Conservation (phyloP, 345 rosid genomes). For the Kernera saxatilis region DNA sequence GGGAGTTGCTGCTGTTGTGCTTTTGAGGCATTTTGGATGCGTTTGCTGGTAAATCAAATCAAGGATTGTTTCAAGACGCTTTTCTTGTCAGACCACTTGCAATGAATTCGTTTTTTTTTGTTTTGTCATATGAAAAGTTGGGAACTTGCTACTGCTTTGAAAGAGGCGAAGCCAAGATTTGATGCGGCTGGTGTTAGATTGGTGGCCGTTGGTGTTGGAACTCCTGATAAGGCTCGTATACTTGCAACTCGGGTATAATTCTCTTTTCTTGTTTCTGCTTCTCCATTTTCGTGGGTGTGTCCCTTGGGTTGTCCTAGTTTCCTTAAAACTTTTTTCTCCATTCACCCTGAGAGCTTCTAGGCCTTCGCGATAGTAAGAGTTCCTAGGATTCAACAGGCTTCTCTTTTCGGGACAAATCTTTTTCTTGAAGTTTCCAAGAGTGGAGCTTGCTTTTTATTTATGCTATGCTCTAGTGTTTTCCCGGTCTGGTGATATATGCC, state of each 20-base stretch:
- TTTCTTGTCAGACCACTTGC: background rate
- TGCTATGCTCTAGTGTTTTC: too few relatives aligned
- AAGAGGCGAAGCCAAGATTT: slow-evolving; percentile 58
- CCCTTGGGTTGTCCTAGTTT: too few relatives aligned
- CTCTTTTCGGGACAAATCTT: too few relatives aligned
- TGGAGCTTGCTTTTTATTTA: too few relatives aligned
- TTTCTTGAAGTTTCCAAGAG: too few relatives aligned
- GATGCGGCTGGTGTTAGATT: slow-evolving; percentile 80
- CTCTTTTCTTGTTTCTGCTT: background rate
- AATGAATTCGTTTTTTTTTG: background rate
- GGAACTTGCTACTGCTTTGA: slow-evolving; percentile 73
- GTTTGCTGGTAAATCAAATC: slow-evolving; percentile 54
- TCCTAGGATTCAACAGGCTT: too few relatives aligned
- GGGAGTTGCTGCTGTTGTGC: slow-evolving; percentile 84
- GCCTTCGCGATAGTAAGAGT: too few relatives aligned
- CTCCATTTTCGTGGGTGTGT: background rate
- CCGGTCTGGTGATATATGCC: too few relatives aligned
- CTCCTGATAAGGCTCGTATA: slow-evolving; percentile 69
- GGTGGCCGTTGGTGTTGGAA: slow-evolving; percentile 81
- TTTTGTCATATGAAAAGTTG: slow-evolving; percentile 48
- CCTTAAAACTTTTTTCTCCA: too few relatives aligned
- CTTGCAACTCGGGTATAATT: slow-evolving; percentile 54
- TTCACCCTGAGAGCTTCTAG: too few relatives aligned
- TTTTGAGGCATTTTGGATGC: slow-evolving; percentile 90
- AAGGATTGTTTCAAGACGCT: background rate